These are phyloP conservation scores for Suhomyces atakaporum DNA, from an alignment of 1,139 yeast genomes.

Conservation along the genomic window DNA sequence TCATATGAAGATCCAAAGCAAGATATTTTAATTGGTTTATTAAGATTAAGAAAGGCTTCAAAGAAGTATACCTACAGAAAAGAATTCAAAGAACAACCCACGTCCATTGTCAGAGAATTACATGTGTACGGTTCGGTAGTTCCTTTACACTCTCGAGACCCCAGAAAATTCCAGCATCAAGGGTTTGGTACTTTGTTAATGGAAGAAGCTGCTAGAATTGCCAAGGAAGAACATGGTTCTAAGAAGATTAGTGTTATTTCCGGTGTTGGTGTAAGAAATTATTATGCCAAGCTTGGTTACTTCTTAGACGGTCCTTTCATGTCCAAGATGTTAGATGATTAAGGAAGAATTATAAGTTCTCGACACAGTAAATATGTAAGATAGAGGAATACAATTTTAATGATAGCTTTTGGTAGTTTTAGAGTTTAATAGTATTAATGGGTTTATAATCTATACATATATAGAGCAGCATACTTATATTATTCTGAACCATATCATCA, in stretches of 20 bases:
- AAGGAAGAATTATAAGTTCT: too few relatives aligned
- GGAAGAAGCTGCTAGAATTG: conserved; percentile 98
- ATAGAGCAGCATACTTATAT: too few relatives aligned
- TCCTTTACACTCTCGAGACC: conserved; percentile 96
- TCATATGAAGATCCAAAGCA: conserved; percentile 97
- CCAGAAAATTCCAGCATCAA: conserved; percentile 97
- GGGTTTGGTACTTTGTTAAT: conserved; percentile 95
- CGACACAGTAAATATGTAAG: too few relatives aligned
- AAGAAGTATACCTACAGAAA: conserved; percentile 89
- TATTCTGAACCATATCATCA: too few relatives aligned
- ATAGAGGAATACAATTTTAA: too few relatives aligned
- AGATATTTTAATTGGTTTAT: conserved; percentile 88
- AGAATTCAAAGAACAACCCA: conserved; percentile 80
- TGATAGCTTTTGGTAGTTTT: too few relatives aligned
- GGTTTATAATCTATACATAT: too few relatives aligned
- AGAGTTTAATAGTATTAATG: too few relatives aligned
- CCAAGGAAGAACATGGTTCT: conserved; percentile 93
- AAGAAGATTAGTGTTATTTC: conserved; percentile 89
- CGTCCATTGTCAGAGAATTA: conserved; percentile 91
- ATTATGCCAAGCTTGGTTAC: conserved; percentile 90
- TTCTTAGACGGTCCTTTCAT: conserved; percentile 93
- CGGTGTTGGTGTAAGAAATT: conserved; percentile 97
- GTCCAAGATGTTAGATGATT: conserved; percentile 58
- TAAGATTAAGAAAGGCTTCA: conserved; percentile 85
- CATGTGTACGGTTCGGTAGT: conserved; percentile 98